phyloP scores from a whole-genome alignment of 2,329 filamentous ascomycete genomes.

The Celoporthe dispersa region DNA sequence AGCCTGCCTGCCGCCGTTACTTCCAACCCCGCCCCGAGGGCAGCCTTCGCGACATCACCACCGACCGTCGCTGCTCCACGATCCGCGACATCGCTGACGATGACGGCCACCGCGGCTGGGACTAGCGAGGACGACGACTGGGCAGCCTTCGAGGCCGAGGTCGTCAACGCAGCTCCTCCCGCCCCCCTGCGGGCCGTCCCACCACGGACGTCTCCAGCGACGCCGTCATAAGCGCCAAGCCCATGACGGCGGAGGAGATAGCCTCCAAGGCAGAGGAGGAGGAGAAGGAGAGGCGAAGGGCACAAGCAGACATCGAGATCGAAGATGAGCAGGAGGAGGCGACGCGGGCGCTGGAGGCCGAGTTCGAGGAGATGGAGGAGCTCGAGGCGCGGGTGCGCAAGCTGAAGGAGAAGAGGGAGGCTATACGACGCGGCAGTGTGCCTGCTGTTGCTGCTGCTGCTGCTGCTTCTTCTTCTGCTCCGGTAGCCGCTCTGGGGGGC shows the following conservation, averaged over 20 bases:
- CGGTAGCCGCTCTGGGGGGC: slow-evolving; percentile 11
- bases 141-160: slow-evolving; percentile 83
- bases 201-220: slow-evolving; percentile 40
- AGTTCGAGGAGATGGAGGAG: slow-evolving; percentile 83
- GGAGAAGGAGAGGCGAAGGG: slow-evolving; percentile 55
- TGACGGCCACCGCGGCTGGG: slow-evolving; percentile 21
- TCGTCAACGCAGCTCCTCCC: slow-evolving; percentile 57
- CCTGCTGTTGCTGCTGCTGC: slow-evolving; percentile 1
- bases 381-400: slow-evolving; percentile 72
- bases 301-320: slow-evolving; percentile 58
- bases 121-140: slow-evolving; percentile 74
- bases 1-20: neutral
- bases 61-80: slow-evolving; percentile 24
- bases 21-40: slow-evolving; percentile 15
- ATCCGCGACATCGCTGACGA: slow-evolving; percentile 30
- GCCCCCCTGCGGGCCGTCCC: slow-evolving; percentile 34
- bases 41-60: slow-evolving; percentile 19
- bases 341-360: slow-evolving; percentile 70
- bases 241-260: slow-evolving; percentile 66
- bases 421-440: slow-evolving; percentile 53
- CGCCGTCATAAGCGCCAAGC: slow-evolving; percentile 71
- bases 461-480: neutral
- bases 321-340: slow-evolving; percentile 78
- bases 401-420: slow-evolving; percentile 73
- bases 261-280: slow-evolving; percentile 57